A percentile compares a stretch with the other conserved stretches of the same genome.
Conservation (phyloP, 352 stramenopile species). For the Pythium coloratum region DNA sequence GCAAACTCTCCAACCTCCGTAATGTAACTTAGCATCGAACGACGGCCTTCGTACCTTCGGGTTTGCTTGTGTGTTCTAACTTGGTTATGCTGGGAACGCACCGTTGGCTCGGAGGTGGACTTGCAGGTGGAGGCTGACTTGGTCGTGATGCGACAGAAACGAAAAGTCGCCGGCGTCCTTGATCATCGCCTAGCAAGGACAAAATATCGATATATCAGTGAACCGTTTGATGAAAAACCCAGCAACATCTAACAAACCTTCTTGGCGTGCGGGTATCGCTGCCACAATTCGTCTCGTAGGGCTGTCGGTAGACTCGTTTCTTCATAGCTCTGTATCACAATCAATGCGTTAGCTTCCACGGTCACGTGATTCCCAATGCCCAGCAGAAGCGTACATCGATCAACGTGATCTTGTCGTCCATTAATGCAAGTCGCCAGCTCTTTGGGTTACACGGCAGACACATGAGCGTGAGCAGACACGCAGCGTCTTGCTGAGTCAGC, state of each 20-base stretch:
- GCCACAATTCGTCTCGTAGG: slow-evolving; percentile 42
- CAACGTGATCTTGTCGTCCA: slow-evolving; percentile 57
- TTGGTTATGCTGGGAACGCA: slow-evolving; percentile 38
- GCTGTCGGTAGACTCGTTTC: slow-evolving; percentile 44
- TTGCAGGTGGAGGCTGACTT: slow-evolving; percentile 78
- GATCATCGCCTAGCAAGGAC: slow-evolving; percentile 49
- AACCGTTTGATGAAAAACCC: background rate
- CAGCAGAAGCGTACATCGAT: slow-evolving; percentile 43
- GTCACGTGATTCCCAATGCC: too few relatives aligned
- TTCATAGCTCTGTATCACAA: slow-evolving; percentile 46
- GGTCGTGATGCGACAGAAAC: slow-evolving; percentile 71
- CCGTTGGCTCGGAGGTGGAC: slow-evolving; percentile 65
- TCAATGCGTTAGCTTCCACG: background rate
- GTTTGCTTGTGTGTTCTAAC: background rate
- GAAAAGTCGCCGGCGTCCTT: slow-evolving; percentile 68
- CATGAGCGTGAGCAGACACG: slow-evolving; percentile 62
- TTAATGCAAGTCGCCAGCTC: slow-evolving; percentile 47
- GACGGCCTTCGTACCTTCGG: background rate
- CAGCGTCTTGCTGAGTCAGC: slow-evolving; percentile 67
- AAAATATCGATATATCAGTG: background rate
- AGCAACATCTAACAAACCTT: slow-evolving; percentile 27
- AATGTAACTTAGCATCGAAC: slow-evolving; percentile 4
- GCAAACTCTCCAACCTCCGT: background rate
- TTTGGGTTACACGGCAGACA: slow-evolving; percentile 47
- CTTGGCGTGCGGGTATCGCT: slow-evolving; percentile 55